Evolutionary conservation across 1,139 yeast genomes (phyloP).

Genomic region (Suhomyces kunorum): DNA sequence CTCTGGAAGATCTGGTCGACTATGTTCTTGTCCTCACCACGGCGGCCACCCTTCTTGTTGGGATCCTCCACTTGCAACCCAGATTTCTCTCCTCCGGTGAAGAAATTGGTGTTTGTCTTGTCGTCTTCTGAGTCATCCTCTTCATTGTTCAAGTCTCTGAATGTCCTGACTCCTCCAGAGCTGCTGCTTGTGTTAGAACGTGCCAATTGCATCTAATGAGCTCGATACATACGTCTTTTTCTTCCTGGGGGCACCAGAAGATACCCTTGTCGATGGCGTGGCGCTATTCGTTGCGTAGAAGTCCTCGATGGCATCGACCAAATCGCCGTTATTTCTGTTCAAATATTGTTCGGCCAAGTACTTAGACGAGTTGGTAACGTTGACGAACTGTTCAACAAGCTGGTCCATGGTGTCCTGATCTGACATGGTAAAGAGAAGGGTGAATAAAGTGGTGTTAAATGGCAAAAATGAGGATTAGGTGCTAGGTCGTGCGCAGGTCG

Average conservation of each 20-base stretch:
- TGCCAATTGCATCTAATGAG: background rate
- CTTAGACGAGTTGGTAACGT: conserved; percentile 39
- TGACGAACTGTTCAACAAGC: conserved; percentile 54
- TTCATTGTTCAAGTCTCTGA: conserved; percentile 50
- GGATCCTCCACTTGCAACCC: conserved; percentile 95
- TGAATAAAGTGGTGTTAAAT: conserved; percentile 6
- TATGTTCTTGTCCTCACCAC: conserved; percentile 39
- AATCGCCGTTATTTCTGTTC: conserved; percentile 38
- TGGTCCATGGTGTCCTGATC: conserved; percentile 22
- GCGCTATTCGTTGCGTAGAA: conserved; percentile 31
- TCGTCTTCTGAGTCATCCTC: conserved; percentile 60
- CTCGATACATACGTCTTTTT: conserved; percentile 9
- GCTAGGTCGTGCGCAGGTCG: background rate
- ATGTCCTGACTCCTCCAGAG: conserved; percentile 39
- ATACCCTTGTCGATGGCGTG: conserved; percentile 2
- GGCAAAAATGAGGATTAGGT: conserved; percentile 13
- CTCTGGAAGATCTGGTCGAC: conserved; percentile 49
- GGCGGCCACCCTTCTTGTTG: conserved; percentile 44
- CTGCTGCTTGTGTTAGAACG: conserved; percentile 9
- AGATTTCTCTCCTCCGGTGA: conserved; percentile 95
- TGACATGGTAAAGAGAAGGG: conserved; percentile 20
- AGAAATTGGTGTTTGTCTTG: conserved; percentile 70
- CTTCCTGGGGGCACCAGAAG: conserved; percentile 7
- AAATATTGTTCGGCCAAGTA: conserved; percentile 48
- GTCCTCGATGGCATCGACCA: conserved; percentile 47